Evolutionary conservation across 2,329 filamentous ascomycete genomes (phyloP).

Genomic region (Calonectria naviculata): DNA sequence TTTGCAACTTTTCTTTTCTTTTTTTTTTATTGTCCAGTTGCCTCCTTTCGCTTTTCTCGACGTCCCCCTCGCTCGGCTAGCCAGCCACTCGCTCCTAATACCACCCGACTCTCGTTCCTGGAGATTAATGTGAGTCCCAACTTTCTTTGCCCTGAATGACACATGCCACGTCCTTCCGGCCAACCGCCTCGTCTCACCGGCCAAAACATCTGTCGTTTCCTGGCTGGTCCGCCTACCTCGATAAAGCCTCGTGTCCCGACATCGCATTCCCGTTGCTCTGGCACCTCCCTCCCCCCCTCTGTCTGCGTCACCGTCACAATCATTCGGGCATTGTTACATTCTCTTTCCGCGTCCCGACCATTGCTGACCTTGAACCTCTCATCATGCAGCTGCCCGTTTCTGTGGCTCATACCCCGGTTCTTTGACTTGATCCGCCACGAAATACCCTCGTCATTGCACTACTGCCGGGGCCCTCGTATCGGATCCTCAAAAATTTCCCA

Average conservation of each 20-base stretch:
- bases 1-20: conserved; percentile 17
- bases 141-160: conserved; percentile 41
- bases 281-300: conserved; percentile 13
- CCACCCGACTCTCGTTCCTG: conserved; percentile 37
- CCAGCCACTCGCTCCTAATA: conserved; percentile 43
- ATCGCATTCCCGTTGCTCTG: conserved; percentile 18
- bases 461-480: conserved; percentile 27
- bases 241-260: conserved; percentile 35
- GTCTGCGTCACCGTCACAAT: conserved; percentile 25
- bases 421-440: conserved; percentile 37
- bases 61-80: conserved; percentile 35
- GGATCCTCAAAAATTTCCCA: conserved; percentile 29
- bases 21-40: conserved; percentile 22
- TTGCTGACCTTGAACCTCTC: conserved; percentile 35
- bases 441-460: conserved; percentile 34
- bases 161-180: conserved; percentile 42
- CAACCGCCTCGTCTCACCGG: conserved; percentile 41
- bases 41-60: conserved; percentile 32
- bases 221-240: conserved; percentile 15
- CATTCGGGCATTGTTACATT: conserved; percentile 24
- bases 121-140: conserved; percentile 52
- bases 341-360: conserved; percentile 19
- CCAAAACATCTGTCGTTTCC: conserved; percentile 13
- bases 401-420: conserved; percentile 34
- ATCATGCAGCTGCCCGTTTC: conserved; percentile 43